Evolutionary conservation across 768 basidiomycete genomes (phyloP).

Genomic region (Tremella yokohamensis): DNA sequence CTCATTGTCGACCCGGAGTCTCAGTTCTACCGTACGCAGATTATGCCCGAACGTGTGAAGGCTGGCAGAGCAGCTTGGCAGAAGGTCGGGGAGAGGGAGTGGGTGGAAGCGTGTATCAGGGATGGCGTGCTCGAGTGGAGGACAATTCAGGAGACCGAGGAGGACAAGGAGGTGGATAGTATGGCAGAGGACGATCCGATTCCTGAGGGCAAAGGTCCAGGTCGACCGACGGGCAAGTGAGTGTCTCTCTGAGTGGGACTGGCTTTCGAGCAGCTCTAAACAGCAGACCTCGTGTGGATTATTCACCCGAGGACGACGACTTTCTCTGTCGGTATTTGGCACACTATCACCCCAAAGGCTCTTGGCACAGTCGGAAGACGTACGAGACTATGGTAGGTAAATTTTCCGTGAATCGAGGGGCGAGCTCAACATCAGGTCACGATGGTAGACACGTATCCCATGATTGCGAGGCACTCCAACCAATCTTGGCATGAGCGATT

Average conservation of each 20-base stretch:
- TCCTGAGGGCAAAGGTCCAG: conserved; percentile 26
- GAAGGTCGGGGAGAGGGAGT: conserved; percentile 37
- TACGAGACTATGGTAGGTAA: conserved; percentile 28
- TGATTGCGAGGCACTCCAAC: conserved; percentile 21
- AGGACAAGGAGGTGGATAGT: conserved; percentile 17
- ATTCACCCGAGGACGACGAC: conserved; percentile 39
- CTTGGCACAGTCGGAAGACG: conserved; percentile 37
- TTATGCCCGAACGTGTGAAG: conserved; percentile 18
- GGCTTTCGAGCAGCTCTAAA: conserved; percentile 4
- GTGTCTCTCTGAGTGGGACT: conserved; percentile 2
- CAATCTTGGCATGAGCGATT: conserved; percentile 47
- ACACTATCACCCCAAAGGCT: conserved; percentile 25
- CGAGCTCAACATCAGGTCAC: not conserved
- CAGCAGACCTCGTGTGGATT: conserved; percentile 32
- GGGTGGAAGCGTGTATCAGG: conserved; percentile 33
- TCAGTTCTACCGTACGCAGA: conserved; percentile 21
- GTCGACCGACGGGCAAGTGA: conserved; percentile 41
- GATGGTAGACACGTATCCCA: conserved; percentile 19
- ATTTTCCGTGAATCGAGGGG: not conserved
- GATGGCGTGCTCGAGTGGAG: conserved; percentile 24
- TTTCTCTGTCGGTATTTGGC: conserved; percentile 40
- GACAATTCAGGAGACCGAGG: not conserved
- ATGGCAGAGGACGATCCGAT: conserved; percentile 26
- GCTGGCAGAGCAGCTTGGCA: conserved; percentile 23
- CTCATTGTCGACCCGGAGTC: conserved; percentile 27